Conservation (phyloP, 2,329 filamentous ascomycete species). For the Aaosphaeria pasadenensis region DNA sequence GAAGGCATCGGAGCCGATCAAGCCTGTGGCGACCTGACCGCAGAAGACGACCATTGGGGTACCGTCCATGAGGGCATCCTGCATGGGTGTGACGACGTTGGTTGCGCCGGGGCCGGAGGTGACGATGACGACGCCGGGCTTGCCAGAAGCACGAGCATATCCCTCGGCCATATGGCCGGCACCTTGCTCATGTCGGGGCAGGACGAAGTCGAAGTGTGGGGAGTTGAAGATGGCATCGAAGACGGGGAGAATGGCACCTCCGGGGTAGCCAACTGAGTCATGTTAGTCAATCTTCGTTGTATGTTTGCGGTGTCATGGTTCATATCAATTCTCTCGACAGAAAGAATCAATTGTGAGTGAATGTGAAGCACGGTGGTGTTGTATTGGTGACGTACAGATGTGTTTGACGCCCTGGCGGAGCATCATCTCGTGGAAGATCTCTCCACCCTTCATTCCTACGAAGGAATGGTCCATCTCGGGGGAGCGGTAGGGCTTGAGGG, state of each 20-base stretch:
- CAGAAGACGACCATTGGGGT: slow-evolving; percentile 95
- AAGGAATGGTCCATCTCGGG: slow-evolving; percentile 61
- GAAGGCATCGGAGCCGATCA: slow-evolving; percentile 94
- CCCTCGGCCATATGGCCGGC: slow-evolving; percentile 98
- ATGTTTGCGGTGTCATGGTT: too few relatives aligned
- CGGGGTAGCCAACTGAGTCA: slow-evolving; percentile 66
- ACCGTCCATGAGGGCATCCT: slow-evolving; percentile 92
- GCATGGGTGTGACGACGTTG: slow-evolving; percentile 94
- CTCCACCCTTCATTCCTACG: slow-evolving; percentile 89
- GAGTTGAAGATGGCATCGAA: slow-evolving; percentile 99
- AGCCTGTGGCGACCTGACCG: slow-evolving; percentile 85
- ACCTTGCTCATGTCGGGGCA: slow-evolving; percentile 94
- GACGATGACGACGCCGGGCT: slow-evolving; percentile 92
- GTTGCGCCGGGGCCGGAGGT: slow-evolving; percentile 96
- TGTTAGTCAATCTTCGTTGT: background rate
- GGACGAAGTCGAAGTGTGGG: slow-evolving; percentile 91
- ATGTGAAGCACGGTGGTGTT: background rate
- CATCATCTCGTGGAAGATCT: slow-evolving; percentile 99
- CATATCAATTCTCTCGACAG: too few relatives aligned
- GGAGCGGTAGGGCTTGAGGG: slow-evolving; percentile 45
- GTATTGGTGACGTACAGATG: slow-evolving; percentile 66
- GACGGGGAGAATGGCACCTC: slow-evolving; percentile 93
- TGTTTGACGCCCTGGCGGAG: slow-evolving; percentile 87
- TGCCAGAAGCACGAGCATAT: slow-evolving; percentile 89
- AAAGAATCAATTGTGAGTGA: background rate